Conservation (phyloP, 495 filamentous ascomycete species). For the Penicillium arizonense region DNA sequence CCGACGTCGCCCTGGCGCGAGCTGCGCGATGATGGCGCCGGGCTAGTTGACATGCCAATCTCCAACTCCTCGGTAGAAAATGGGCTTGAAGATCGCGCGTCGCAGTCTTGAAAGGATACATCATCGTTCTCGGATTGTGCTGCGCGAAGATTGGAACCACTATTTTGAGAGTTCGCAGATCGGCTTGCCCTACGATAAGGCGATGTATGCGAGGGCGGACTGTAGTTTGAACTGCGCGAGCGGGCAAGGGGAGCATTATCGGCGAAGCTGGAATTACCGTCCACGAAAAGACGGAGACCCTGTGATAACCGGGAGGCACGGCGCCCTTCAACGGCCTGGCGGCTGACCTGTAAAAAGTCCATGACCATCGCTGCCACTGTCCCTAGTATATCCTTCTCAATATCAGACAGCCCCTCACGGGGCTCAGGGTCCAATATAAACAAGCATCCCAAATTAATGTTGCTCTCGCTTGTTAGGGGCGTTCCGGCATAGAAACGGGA, state of each 20-base stretch:
- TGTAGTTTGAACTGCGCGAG: not conserved
- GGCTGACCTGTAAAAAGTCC: constrained; percentile 50
- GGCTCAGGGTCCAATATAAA: constrained; percentile 52
- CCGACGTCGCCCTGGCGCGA: not conserved
- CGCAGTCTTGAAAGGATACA: not conserved
- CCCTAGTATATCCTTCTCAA: constrained; percentile 24
- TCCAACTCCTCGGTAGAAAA: not conserved
- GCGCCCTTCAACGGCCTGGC: constrained; percentile 45
- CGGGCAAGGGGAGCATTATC: constrained; percentile 3
- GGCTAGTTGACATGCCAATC: not conserved
- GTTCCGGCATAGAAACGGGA: constrained; percentile 38
- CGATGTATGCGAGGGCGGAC: not conserved
- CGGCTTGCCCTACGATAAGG: not conserved
- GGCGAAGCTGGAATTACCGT: constrained; percentile 28
- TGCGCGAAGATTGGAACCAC: not conserved
- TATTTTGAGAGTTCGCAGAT: not conserved
- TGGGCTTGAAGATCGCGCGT: not conserved
- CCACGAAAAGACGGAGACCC: constrained; percentile 54
- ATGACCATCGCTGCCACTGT: constrained; percentile 52
- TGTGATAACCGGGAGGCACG: constrained; percentile 50
- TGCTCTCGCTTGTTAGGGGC: constrained; percentile 53
- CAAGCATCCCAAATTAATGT: constrained; percentile 63
- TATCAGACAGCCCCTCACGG: constrained; percentile 16
- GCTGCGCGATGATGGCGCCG: not conserved
- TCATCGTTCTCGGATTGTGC: not conserved